phyloP scores from a whole-genome alignment of 208 protist genomes.

The Zelonia costaricensis region DNA sequence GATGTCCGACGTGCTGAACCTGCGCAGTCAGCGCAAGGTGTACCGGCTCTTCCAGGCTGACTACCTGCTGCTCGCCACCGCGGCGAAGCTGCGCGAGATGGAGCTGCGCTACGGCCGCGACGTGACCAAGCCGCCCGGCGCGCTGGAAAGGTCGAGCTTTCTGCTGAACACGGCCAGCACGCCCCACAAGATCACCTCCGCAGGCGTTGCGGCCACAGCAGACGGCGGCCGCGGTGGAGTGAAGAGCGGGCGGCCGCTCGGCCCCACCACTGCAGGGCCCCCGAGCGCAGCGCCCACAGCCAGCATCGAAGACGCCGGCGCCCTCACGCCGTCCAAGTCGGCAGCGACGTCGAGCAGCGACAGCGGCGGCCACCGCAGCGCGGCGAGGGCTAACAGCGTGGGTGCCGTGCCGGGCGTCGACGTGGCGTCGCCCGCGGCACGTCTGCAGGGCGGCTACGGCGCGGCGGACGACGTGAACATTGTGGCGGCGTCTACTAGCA shows the following conservation, averaged over 20 bases:
- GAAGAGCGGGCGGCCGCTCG: no score
- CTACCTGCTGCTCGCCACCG: slow-evolving; percentile 52
- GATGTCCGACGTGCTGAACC: slow-evolving; percentile 48
- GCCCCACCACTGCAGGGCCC: not conserved
- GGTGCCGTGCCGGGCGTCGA: not conserved
- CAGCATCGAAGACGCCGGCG: slow-evolving; percentile 5
- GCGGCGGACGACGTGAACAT: slow-evolving; percentile 6
- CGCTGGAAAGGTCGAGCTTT: not conserved
- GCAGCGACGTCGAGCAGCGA: slow-evolving; percentile 12
- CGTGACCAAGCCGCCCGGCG: slow-evolving; percentile 30
- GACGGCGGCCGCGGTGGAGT: no score
- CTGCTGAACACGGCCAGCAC: not conserved
- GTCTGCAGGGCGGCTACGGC: not conserved
- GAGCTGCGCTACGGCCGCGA: slow-evolving; percentile 39
- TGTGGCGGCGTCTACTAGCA: not conserved
- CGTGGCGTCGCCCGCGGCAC: not conserved
- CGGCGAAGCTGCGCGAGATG: slow-evolving; percentile 48
- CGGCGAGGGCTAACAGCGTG: not conserved
- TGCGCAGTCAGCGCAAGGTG: slow-evolving; percentile 36
- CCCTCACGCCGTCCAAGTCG: slow-evolving; percentile 12
- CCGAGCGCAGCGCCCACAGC: slow-evolving; percentile 1
- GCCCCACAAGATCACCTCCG: no score
- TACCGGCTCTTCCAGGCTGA: slow-evolving; percentile 69
- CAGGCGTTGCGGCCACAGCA: no score
- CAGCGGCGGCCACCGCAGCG: not conserved